A percentile compares a stretch with the other conserved stretches of the same genome.
phyloP scores from a whole-genome alignment of 2,329 filamentous ascomycete genomes.

The Colletotrichum magnum region DNA sequence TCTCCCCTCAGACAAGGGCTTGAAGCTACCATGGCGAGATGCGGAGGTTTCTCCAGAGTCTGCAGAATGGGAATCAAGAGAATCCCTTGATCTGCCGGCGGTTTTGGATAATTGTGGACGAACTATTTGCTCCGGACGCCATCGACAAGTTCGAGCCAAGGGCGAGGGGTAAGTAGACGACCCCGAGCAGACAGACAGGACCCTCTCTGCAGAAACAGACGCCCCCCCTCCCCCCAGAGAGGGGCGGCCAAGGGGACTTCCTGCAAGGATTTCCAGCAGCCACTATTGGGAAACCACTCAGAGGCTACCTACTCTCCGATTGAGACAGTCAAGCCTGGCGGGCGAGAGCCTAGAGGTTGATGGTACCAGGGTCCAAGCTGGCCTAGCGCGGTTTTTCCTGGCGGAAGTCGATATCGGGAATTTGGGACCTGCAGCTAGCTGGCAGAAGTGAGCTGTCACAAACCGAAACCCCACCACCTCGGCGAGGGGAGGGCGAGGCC shows the following conservation, averaged over 20 bases:
- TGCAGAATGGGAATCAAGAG: constrained; percentile 6
- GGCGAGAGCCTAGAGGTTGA: background rate
- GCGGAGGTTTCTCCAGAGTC: constrained; percentile 1
- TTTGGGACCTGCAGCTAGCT: constrained; percentile 15
- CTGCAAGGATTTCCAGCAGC: constrained; percentile 32
- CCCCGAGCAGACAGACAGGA: constrained; percentile 7
- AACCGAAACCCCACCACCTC: background rate
- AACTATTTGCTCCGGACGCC: constrained; percentile 18
- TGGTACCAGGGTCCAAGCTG: constrained; percentile 25
- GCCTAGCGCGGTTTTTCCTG: background rate
- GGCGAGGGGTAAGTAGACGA: too few species aligned
- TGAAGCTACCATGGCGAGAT: background rate
- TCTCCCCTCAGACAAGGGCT: constrained; percentile 11
- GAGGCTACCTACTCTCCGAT: constrained; percentile 5
- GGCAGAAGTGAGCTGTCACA: constrained; percentile 22
- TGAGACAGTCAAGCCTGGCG: constrained; percentile 24
- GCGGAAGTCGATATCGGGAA: constrained; percentile 11
- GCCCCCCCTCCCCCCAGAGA: constrained; percentile 20
- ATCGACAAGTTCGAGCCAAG: background rate
- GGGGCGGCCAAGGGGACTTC: constrained; percentile 7
- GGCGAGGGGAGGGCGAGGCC: background rate
- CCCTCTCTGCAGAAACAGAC: constrained; percentile 25
- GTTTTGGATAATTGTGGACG: background rate
- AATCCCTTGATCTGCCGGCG: constrained; percentile 24
- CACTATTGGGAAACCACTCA: constrained; percentile 33